Evolutionary conservation across 1,139 yeast genomes (phyloP).

Genomic region (Zhuliangozyma parablackwelliae): DNA sequence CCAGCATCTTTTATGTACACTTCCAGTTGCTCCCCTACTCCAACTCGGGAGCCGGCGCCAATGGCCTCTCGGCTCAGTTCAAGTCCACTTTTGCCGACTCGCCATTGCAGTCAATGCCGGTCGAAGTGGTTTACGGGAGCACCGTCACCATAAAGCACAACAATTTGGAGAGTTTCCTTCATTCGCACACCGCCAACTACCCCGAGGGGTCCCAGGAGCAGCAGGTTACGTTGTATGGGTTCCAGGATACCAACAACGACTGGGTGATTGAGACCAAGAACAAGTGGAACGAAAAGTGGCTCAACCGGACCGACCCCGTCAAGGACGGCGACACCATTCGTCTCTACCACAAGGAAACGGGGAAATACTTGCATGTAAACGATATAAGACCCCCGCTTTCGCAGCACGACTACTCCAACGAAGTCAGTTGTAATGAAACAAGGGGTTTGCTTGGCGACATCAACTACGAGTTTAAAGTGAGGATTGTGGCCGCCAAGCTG

Average conservation of each 20-base stretch:
- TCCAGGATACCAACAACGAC: slow-evolving; percentile 52
- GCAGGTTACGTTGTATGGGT: slow-evolving; percentile 61
- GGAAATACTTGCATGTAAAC: slow-evolving; percentile 54
- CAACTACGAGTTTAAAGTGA: slow-evolving; percentile 50
- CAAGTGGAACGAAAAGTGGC: slow-evolving; percentile 25
- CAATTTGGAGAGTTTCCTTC: slow-evolving; percentile 61
- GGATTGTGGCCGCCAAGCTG: slow-evolving; percentile 25
- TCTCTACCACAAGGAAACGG: slow-evolving; percentile 59
- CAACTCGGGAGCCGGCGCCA: slow-evolving; percentile 47
- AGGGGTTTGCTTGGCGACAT: slow-evolving; percentile 43
- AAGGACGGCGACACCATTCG: slow-evolving; percentile 50
- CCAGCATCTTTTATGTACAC: slow-evolving; percentile 47
- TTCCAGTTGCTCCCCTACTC: slow-evolving; percentile 37
- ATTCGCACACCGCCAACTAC: slow-evolving; percentile 57
- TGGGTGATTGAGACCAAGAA: slow-evolving; percentile 59
- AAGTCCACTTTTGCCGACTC: slow-evolving; percentile 47
- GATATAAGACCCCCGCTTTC: slow-evolving; percentile 69
- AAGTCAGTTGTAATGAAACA: slow-evolving; percentile 65
- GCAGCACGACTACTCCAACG: slow-evolving; percentile 75
- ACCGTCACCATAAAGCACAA: slow-evolving; percentile 62
- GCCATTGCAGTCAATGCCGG: slow-evolving; percentile 33
- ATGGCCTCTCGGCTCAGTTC: slow-evolving; percentile 53
- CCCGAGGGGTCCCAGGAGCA: slow-evolving; percentile 57
- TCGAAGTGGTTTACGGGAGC: slow-evolving; percentile 60
- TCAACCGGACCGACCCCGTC: slow-evolving; percentile 31